Evolutionary conservation across 2,329 filamentous ascomycete genomes (phyloP).

Genomic region (Fusarium tricinctum): DNA sequence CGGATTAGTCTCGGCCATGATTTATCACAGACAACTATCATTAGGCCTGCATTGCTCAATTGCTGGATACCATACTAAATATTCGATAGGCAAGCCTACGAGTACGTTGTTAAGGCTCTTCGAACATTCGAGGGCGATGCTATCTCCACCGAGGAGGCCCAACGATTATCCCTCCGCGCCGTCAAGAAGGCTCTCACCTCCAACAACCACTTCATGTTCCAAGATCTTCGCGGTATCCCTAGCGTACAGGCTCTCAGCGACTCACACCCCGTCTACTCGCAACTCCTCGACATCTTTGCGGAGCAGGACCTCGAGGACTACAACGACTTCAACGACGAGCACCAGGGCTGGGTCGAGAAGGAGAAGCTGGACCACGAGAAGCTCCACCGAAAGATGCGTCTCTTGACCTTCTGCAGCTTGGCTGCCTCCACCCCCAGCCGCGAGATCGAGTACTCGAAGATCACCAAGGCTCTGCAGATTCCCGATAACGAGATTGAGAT

Average conservation of each 20-base stretch:
- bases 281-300: conserved; percentile 95
- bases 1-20: background rate
- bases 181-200: conserved; percentile 68
- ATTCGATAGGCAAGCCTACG: conserved; percentile 70
- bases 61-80: conserved; percentile 34
- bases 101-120: conserved; percentile 75
- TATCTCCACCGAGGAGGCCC: conserved; percentile 70
- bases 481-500: conserved; percentile 89
- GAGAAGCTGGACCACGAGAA: conserved; percentile 78
- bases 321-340: conserved; percentile 93
- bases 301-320: conserved; percentile 96
- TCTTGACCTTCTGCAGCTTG: conserved; percentile 91
- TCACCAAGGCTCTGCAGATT: conserved; percentile 87
- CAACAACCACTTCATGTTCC: conserved; percentile 75
- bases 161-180: conserved; percentile 71
- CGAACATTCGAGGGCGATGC: conserved; percentile 72
- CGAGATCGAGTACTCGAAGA: conserved; percentile 88
- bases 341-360: conserved; percentile 85
- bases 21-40: background rate
- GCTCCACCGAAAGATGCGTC: conserved; percentile 94
- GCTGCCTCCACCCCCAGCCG: conserved; percentile 86
- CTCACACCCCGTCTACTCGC: conserved; percentile 86
- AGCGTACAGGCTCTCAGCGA: conserved; percentile 89
- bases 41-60: background rate
- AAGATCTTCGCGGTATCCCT: conserved; percentile 84